Evolutionary conservation across 2,329 filamentous ascomycete genomes (phyloP).

Genomic region (Cladosporium sp.): DNA sequence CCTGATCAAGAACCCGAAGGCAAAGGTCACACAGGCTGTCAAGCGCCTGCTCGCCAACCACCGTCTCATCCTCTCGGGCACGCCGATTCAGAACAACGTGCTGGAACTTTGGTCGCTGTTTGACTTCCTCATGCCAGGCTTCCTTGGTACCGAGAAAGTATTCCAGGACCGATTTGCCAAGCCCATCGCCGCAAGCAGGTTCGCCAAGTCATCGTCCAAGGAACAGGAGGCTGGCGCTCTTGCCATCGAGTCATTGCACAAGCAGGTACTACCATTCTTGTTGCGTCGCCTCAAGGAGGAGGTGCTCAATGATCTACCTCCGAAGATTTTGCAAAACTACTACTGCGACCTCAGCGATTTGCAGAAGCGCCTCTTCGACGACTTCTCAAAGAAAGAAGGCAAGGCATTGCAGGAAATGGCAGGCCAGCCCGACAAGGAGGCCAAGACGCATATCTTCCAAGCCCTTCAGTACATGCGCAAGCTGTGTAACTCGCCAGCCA

Average conservation of each 20-base stretch:
- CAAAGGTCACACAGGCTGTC: constrained; percentile 91
- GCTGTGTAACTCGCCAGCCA: constrained; percentile 92
- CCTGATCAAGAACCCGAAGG: constrained; percentile 97
- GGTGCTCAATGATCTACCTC: constrained; percentile 90
- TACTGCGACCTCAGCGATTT: constrained; percentile 97
- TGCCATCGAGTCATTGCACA: constrained; percentile 96
- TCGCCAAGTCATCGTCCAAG: constrained; percentile 95
- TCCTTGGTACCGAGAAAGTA: constrained; percentile 94
- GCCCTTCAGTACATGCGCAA: constrained; percentile 99
- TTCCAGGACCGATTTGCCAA: constrained; percentile 94
- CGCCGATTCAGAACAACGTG: constrained; percentile 97
- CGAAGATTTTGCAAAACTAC: constrained; percentile 98
- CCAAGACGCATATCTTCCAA: constrained; percentile 98
- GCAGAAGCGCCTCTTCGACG: constrained; percentile 92
- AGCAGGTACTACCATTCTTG: constrained; percentile 95
- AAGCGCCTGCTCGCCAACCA: constrained; percentile 91
- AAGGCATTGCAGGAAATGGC: constrained; percentile 85
- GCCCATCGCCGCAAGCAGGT: constrained; percentile 89
- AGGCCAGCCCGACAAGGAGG: constrained; percentile 80
- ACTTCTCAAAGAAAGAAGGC: constrained; percentile 91
- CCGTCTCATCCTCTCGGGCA: constrained; percentile 91
- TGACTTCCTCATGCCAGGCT: constrained; percentile 98
- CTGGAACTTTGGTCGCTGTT: constrained; percentile 96
- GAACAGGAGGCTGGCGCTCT: constrained; percentile 96
- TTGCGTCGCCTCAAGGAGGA: constrained; percentile 96